A percentile compares a stretch with the other conserved stretches of the same genome.
phyloP scores from a whole-genome alignment of 306 rosid genomes.

The Corylus avellana region DNA sequence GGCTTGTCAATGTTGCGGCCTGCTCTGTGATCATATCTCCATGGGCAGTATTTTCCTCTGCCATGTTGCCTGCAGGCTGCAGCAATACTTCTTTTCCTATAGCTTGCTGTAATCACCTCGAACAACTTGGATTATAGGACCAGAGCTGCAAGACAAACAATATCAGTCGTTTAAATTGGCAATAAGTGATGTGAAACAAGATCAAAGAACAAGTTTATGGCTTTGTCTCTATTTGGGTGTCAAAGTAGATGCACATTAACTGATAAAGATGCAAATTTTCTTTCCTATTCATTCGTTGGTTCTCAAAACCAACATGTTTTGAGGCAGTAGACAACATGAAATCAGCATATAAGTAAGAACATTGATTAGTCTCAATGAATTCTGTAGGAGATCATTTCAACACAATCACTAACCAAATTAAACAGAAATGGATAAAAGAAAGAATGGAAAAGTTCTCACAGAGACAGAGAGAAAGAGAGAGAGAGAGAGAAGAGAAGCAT shows the following conservation, averaged over 20 bases:
- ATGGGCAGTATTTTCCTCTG: constrained; percentile 27
- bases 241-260: neutral
- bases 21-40: constrained; percentile 30
- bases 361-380: neutral
- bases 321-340: neutral
- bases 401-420: neutral
- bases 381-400: neutral
- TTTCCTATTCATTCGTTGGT: neutral
- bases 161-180: constrained; percentile 8
- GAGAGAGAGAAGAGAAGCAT: neutral
- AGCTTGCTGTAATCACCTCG: constrained; percentile 7
- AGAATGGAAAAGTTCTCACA: neutral
- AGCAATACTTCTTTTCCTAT: constrained; percentile 3
- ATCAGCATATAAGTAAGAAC: neutral
- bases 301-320: neutral
- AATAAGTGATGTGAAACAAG: neutral
- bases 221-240: neutral
- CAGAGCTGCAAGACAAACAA: constrained; percentile 36
- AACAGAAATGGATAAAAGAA: neutral
- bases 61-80: constrained; percentile 36
- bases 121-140: neutral
- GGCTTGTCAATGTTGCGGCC: constrained; percentile 34
- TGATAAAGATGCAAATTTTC: neutral
- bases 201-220: neutral
- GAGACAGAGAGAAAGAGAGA: neutral